Conservation (phyloP, 169 alveolate species). For the Plasmodium vinckei region DNA sequence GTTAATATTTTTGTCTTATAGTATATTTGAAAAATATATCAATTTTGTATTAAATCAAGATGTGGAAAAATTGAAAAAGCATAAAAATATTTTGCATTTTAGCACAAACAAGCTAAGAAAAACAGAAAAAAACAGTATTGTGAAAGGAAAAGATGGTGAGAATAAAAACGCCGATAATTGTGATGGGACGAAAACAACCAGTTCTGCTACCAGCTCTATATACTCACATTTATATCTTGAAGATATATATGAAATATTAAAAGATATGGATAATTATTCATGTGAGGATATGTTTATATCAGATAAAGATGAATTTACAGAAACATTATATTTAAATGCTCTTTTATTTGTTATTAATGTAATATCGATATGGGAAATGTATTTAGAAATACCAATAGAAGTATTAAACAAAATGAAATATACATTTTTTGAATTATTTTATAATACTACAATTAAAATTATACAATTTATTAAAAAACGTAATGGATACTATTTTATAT, state of each 20-base stretch:
- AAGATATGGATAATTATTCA: not conserved
- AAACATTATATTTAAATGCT: slow-evolving; percentile 41
- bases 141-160: no score
- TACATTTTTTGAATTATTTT: slow-evolving; percentile 72
- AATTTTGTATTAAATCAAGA: slow-evolving; percentile 47
- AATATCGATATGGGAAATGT: slow-evolving; percentile 64
- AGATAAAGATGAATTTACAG: slow-evolving; percentile 46
- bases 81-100: slow-evolving; percentile 23
- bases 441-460: slow-evolving; percentile 71
- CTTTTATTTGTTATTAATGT: slow-evolving; percentile 62
- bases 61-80: slow-evolving; percentile 16
- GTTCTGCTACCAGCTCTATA: not conserved
- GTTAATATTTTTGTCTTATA: slow-evolving; percentile 36
- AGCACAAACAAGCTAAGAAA: slow-evolving; percentile 1
- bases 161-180: not conserved
- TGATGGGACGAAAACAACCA: not conserved
- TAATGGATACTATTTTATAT: slow-evolving; percentile 36
- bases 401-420: slow-evolving; percentile 73
- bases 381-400: slow-evolving; percentile 60
- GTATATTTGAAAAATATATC: slow-evolving; percentile 54
- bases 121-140: not conserved
- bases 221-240: slow-evolving; percentile 16
- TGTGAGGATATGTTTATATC: slow-evolving; percentile 11
- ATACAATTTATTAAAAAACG: slow-evolving; percentile 49
- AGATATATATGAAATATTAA: slow-evolving; percentile 47